Percentiles rank a stretch among this genome's conserved stretches.
phyloP scores from a whole-genome alignment of 2,329 filamentous ascomycete genomes.

The Fusarium torreyae region DNA sequence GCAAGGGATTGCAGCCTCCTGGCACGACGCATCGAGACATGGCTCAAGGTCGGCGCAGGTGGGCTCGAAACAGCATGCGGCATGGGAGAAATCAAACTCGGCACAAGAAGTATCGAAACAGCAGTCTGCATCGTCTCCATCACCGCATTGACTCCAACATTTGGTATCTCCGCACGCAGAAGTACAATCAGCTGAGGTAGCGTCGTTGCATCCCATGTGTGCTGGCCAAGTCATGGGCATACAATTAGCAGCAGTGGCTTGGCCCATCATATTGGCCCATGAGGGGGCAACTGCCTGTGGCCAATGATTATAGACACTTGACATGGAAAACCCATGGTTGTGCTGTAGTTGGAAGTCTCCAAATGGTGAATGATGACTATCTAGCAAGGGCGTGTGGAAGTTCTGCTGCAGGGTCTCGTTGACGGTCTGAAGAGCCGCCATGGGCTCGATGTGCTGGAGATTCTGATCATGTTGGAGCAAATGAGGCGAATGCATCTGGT shows the following conservation, averaged over 20 bases:
- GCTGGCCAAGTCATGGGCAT: constrained; percentile 40
- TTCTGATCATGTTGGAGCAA: constrained; percentile 29
- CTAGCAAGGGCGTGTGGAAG: constrained; percentile 31
- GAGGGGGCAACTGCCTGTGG: constrained; percentile 29
- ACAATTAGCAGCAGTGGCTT: constrained; percentile 24
- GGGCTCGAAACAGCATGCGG: constrained; percentile 50
- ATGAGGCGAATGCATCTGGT: constrained; percentile 36
- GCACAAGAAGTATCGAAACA: constrained; percentile 57
- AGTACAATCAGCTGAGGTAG: constrained; percentile 54
- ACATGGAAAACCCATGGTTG: constrained; percentile 24
- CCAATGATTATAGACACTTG: constrained; percentile 24
- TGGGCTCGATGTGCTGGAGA: constrained; percentile 42
- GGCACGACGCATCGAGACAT: constrained; percentile 55
- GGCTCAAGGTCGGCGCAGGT: constrained; percentile 55
- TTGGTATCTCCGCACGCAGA: constrained; percentile 52
- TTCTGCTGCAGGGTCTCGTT: constrained; percentile 39
- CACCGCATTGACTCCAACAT: constrained; percentile 56
- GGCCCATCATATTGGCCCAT: constrained; percentile 40
- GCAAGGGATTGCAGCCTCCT: constrained; percentile 54
- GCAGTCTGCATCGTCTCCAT: constrained; percentile 52
- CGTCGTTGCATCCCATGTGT: constrained; percentile 50
- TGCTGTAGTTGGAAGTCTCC: constrained; percentile 37
- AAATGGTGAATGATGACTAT: constrained; percentile 30
- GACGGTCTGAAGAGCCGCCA: constrained; percentile 44
- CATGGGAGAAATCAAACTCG: constrained; percentile 42